phyloP scores from a whole-genome alignment of 257 asterid species.

The Paulownia fortunei region DNA sequence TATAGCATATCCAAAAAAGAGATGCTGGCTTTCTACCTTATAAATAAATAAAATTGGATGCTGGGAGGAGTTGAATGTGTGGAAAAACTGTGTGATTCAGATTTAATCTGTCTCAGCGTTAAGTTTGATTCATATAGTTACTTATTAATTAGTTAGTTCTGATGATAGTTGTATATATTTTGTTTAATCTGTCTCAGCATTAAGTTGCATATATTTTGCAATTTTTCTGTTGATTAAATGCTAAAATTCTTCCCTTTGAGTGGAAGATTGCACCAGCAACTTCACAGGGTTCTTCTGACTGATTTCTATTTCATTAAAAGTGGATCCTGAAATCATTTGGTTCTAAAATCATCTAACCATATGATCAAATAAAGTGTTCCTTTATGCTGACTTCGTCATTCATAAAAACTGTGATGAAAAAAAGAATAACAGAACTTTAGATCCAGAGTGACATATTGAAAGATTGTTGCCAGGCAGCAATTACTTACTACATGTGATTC shows the following conservation, averaged over 20 bases:
- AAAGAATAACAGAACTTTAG: slow-evolving; percentile 17
- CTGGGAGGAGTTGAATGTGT: neutral
- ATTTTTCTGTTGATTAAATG: neutral
- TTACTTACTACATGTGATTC: slow-evolving; percentile 85
- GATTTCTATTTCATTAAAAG: slow-evolving; percentile 17
- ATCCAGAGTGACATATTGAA: slow-evolving; percentile 17
- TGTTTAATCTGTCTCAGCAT: neutral
- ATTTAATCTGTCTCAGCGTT: neutral
- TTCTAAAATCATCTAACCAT: slow-evolving; percentile 22
- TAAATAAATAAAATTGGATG: neutral
- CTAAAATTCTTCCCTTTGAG: neutral
- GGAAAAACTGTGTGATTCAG: neutral
- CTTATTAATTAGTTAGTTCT: neutral
- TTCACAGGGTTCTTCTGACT: slow-evolving; percentile 11
- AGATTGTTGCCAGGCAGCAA: slow-evolving; percentile 33
- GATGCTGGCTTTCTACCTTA: slow-evolving; percentile 18
- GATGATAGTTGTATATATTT: slow-evolving; percentile 10
- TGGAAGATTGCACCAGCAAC: slow-evolving; percentile 22
- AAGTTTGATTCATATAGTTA: neutral
- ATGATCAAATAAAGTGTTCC: slow-evolving; percentile 6
- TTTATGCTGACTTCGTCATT: slow-evolving; percentile 22
- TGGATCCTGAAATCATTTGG: slow-evolving; percentile 19
- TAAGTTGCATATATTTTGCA: slow-evolving; percentile 8
- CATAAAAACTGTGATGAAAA: neutral
- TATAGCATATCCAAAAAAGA: neutral